Evolutionary conservation across 1,139 yeast genomes (phyloP).

Genomic region (Arxiozyma slooffiae): DNA sequence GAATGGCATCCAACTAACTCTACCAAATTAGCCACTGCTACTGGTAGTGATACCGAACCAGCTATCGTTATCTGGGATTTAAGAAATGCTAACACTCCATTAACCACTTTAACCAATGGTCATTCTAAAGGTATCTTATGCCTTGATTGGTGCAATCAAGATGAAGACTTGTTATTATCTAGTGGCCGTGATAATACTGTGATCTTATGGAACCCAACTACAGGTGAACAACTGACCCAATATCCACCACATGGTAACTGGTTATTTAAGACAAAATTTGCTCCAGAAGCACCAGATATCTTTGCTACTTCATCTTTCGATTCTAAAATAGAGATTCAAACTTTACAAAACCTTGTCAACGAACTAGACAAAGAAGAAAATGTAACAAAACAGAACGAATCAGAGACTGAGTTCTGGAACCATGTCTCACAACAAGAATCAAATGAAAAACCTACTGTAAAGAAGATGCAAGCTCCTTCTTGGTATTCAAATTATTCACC

Average conservation of each 20-base stretch:
- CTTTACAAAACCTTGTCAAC: slow-evolving; percentile 58
- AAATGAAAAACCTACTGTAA: slow-evolving; percentile 29
- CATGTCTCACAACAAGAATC: slow-evolving; percentile 47
- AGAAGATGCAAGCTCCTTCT: slow-evolving; percentile 65
- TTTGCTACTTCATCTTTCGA: slow-evolving; percentile 93
- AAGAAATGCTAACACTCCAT: slow-evolving; percentile 86
- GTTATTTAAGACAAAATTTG: slow-evolving; percentile 83
- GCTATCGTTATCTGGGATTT: slow-evolving; percentile 86
- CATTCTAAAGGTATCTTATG: slow-evolving; percentile 85
- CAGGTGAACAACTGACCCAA: slow-evolving; percentile 62
- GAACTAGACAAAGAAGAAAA: slow-evolving; percentile 33
- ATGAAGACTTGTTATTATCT: slow-evolving; percentile 66
- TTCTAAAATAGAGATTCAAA: slow-evolving; percentile 73
- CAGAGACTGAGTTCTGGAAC: slow-evolving; percentile 82
- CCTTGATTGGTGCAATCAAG: slow-evolving; percentile 87
- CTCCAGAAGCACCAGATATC: slow-evolving; percentile 78
- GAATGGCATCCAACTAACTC: slow-evolving; percentile 84
- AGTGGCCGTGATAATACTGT: slow-evolving; percentile 90
- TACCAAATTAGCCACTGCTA: slow-evolving; percentile 80
- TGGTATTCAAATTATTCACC: slow-evolving; percentile 77
- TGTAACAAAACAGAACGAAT: slow-evolving; percentile 28
- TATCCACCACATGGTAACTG: slow-evolving; percentile 90
- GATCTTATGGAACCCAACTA: slow-evolving; percentile 77
- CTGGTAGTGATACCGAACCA: slow-evolving; percentile 73
- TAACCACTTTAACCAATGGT: slow-evolving; percentile 51